Evolutionary conservation across 1,284 basidiomycete genomes (phyloP), one percentile per base, ranked within the genome.

Genomic region (Ustilago esculenta): DNA sequence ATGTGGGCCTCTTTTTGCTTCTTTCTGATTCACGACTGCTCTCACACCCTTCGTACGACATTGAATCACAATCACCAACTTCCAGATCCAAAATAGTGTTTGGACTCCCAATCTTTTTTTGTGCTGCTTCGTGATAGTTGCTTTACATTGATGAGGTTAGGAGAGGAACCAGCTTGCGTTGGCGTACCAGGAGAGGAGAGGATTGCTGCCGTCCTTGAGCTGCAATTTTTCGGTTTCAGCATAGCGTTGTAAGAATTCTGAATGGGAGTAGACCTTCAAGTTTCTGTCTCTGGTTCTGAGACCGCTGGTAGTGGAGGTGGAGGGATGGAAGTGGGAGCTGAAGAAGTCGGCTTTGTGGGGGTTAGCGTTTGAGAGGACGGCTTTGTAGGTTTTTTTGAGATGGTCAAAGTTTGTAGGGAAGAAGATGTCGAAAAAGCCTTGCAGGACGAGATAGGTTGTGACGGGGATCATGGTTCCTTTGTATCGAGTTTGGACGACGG

Each of bases 341-440:
- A 51, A 51, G 10, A 57, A 55, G 1, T 41, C 44, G 11, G 14
- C 30, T 25, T n/a, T n/a, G n/a, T n/a, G n/a, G n/a, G n/a, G n/a
- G n/a, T n/a, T n/a, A n/a, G n/a, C n/a, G n/a, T n/a, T n/a, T n/a
- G n/a, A 34, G 45, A 52, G 12, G 25, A 54, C n/a, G 34, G 20
- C 6, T 12, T 24, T 40, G 44, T 83, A 82, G 5, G 77, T 42
- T 11, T 66, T 50, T 2, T 46, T 34, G 23, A 98, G 85, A 18
- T 87, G 86, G 47, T 88, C 87, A 73, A 98, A 99, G 80, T 94
- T 85, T 7, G 95, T 98, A 2, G 96, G 96, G 85, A 98, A 99
- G 85, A 99, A 94, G 69, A 98, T 98, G 83, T 99, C 96, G 82
- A 99, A 99, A 84, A 89, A 95, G 11, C 96, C 96, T 79, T 92